phyloP scores from a whole-genome alignment of 2,329 filamentous ascomycete species.

The Helicocarpus griseus region DNA sequence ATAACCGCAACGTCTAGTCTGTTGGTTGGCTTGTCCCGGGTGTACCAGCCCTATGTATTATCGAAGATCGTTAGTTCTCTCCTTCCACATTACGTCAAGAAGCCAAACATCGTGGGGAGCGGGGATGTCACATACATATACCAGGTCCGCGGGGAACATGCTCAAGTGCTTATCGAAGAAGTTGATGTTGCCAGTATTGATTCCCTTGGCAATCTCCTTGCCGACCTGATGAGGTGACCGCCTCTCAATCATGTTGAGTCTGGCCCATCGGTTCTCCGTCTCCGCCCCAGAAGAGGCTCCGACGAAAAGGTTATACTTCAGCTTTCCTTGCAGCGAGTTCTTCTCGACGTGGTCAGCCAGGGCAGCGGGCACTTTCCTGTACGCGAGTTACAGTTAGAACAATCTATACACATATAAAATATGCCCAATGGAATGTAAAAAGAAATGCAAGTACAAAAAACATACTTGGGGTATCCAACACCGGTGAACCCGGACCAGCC shows the following conservation, averaged over 20 bases:
- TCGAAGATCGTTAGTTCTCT: neutral
- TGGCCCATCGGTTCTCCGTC: slow-evolving; percentile 88
- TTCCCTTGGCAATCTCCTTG: slow-evolving; percentile 81
- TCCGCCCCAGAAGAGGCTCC: slow-evolving; percentile 83
- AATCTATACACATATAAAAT: neutral
- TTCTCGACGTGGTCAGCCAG: slow-evolving; percentile 83
- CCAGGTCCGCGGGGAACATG: slow-evolving; percentile 82
- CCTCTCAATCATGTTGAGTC: slow-evolving; percentile 79
- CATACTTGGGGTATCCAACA: slow-evolving; percentile 78
- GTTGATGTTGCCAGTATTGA: slow-evolving; percentile 78
- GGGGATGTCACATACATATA: slow-evolving; percentile 52
- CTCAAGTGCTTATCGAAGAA: slow-evolving; percentile 92
- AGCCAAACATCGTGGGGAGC: neutral
- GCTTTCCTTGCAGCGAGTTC: slow-evolving; percentile 71
- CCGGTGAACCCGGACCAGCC: slow-evolving; percentile 90
- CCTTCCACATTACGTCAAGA: neutral
- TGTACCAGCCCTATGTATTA: slow-evolving; percentile 59
- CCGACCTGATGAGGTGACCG: slow-evolving; percentile 80
- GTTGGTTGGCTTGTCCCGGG: slow-evolving; percentile 63
- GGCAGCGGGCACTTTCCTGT: slow-evolving; percentile 70
- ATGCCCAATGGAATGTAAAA: neutral
- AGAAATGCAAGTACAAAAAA: slow-evolving; percentile 10
- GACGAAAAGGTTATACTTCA: slow-evolving; percentile 80
- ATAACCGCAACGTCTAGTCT: slow-evolving; percentile 75
- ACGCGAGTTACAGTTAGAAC: neutral